Base-by-base conservation (phyloP, 208 protist species). In the Pavlovales sp. region DNA sequence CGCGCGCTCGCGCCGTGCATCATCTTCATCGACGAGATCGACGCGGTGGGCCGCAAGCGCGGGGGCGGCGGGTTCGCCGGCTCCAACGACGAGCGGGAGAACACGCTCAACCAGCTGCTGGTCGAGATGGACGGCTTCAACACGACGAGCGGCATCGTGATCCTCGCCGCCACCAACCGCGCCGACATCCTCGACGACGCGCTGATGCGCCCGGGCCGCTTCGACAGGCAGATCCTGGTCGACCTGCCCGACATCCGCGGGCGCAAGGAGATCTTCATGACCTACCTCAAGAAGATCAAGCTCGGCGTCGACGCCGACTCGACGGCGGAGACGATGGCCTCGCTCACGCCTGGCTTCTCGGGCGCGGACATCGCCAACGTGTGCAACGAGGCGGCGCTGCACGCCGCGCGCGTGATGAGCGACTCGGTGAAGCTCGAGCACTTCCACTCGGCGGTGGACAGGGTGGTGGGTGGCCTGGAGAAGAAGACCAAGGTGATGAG, bases 81-180 rank as follows among this genome's bases (percentile, higher is more conserved):
- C 86, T 90, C 90, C n/a, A 95, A 97, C 82, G 94, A 96, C 84
- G 96, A 98, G 91, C 92, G 96, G 57, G 96, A 98, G 88, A 96
- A 96, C 82, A 99, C 98, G 20, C 94, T 99, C 38, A 99, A 99
- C 93, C 97, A 98, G 89, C 95, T 99, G 66, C 93, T 99, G 18
- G 96, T 97, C 11, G 98, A 99, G 93, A 97, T 99, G 94, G 98
- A 99, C 93, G 98, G 97, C 46, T 98, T 98, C 92, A 95, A 95
- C 89, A 92, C 96, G 57, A 92, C 94, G n/a, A 92, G 92, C 0
- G 95, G 95, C 66, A 96, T 99, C 76, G 95, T 99, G 82, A 98
- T 99, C 18, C 90, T 99, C 7, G 98, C 98, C 0, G 97, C 94
- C 38, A 99, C 98, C 2, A 99, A 99, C 93, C 94, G 97, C 47